A percentile compares a stretch with the other conserved stretches of the same genome.
Evolutionary conservation across 495 filamentous ascomycete genomes (phyloP).

Genomic region (Zalerion maritima): DNA sequence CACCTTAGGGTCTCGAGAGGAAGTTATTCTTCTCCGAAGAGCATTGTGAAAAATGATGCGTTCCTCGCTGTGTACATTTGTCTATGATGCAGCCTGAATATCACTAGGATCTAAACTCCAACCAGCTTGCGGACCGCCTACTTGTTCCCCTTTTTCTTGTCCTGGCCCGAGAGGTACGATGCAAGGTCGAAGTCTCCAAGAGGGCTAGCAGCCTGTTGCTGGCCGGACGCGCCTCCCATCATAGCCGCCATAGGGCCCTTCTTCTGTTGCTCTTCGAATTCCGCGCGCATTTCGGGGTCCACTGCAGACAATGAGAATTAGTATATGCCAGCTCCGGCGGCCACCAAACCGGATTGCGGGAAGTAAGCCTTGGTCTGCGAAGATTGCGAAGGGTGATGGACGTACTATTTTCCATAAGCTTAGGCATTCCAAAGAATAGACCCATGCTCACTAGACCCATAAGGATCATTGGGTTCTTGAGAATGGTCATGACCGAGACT

Average conservation of each 20-base stretch:
- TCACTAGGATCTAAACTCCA: too few relatives aligned
- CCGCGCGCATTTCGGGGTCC: constrained; percentile 85
- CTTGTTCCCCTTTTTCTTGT: constrained; percentile 15
- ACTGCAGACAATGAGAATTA: constrained; percentile 35
- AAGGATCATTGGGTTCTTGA: constrained; percentile 92
- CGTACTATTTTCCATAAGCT: constrained; percentile 90
- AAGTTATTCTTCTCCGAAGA: too few relatives aligned
- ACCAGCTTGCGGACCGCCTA: too few relatives aligned
- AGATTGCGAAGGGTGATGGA: constrained; percentile 10
- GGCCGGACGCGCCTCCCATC: constrained; percentile 28
- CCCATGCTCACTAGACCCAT: constrained; percentile 68
- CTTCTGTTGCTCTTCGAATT: constrained; percentile 84
- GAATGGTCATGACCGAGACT: constrained; percentile 47
- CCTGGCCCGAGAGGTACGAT: constrained; percentile 54
- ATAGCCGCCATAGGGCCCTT: constrained; percentile 44
- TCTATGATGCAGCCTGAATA: too few relatives aligned
- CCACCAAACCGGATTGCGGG: too few relatives aligned
- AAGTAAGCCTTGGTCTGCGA: too few relatives aligned
- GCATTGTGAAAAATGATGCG: too few relatives aligned
- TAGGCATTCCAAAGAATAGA: constrained; percentile 79
- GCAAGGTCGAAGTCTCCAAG: constrained; percentile 75
- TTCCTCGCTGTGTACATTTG: too few relatives aligned
- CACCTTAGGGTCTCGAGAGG: too few relatives aligned
- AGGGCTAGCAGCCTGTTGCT: constrained; percentile 21
- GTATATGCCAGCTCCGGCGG: too few relatives aligned